Evolutionary conservation across 2,329 filamentous ascomycete genomes (phyloP), one percentile per base, ranked within the genome.

Genomic region (Diplodia sapinea): DNA sequence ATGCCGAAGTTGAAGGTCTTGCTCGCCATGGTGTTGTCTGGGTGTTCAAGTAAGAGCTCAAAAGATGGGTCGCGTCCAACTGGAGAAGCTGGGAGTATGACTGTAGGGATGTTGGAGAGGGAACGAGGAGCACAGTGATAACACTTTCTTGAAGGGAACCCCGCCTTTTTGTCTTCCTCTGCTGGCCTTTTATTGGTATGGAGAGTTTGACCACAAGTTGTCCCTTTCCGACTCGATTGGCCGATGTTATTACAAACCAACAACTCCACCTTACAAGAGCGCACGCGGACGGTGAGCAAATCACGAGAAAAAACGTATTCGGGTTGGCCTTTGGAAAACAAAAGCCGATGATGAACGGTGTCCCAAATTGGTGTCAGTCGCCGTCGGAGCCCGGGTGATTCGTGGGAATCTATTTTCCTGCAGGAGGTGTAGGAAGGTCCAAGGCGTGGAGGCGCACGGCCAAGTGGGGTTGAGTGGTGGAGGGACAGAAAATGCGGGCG

Each of bases 1-100:
- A 88, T 77, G 56, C 84, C 86, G 66, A 87, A 83, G 69, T 88
- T 88, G 75, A 65, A 33, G 65, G 49, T 38, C 17, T 38, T 51
- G 17, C 33, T 13, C n/a, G 63, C 52, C 63, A 66, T 66, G 26
- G 31, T 20, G 36, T 38, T 13, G 36, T 38, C 11, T 38, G 36
- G 36, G 50, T 56, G 51, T 36, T 50, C 8, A 11, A 29, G 40
- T 31, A 20, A 29, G 38, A 33, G 7, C 26, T 26, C 26, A 26
- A 43, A 62, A 50, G 43, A n/a, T 8, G 43, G 43, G 17, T 20
- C 20, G 43, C 3, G 8, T 31, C 13, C 17, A 47, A 20, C 9
- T 47, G 7, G 43, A 33, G 29, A 12, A 31, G 13, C 38, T 17
- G 29, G 26, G 29, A 17, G 23, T 7, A 20, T 13, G 29, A 54